These are phyloP conservation scores for Erigeron philadelphicus DNA, from an alignment of 140 eudicot genomes.

Conservation along the genomic window DNA sequence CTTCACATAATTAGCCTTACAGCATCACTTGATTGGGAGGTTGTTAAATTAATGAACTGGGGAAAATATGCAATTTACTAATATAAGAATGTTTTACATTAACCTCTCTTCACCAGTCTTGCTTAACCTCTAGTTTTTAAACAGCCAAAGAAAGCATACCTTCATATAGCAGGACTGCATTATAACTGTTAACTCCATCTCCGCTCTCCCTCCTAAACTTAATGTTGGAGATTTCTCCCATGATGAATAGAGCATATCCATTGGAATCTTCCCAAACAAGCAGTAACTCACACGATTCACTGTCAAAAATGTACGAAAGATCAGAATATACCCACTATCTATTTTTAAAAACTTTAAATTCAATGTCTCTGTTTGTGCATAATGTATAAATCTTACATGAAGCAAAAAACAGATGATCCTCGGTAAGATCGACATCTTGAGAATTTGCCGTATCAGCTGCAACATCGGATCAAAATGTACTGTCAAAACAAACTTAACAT, in stretches of 20 bases:
- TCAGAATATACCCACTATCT: conserved; percentile 11
- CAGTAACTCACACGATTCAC: conserved; percentile 57
- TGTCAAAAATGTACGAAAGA: conserved; percentile 26
- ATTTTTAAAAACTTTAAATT: too few species aligned
- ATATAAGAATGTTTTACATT: conserved; percentile 2
- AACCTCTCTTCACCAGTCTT: neutral
- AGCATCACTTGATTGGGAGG: neutral
- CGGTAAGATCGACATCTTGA: conserved; percentile 38
- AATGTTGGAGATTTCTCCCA: conserved; percentile 72
- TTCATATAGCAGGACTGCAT: conserved; percentile 69
- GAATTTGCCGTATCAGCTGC: conserved; percentile 47
- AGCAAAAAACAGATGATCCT: conserved; percentile 46
- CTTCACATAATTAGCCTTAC: conserved; percentile 4
- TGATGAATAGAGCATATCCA: conserved; percentile 62
- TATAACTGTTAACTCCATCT: conserved; percentile 64
- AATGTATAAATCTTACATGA: conserved; percentile 43
- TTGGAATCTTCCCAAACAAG: conserved; percentile 74
- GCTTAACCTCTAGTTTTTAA: neutral
- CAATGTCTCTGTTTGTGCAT: too few species aligned
- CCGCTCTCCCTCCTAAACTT: conserved; percentile 70
- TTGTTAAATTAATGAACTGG: neutral
- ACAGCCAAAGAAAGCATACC: conserved; percentile 41
- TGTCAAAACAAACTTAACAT: neutral
- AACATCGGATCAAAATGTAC: conserved; percentile 25
- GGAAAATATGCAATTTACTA: conserved; percentile 3